Evolutionary conservation across 495 filamentous ascomycete species (phyloP), one percentile per base, ranked within the genome.

Genomic region (Penicillium diatomitis): DNA sequence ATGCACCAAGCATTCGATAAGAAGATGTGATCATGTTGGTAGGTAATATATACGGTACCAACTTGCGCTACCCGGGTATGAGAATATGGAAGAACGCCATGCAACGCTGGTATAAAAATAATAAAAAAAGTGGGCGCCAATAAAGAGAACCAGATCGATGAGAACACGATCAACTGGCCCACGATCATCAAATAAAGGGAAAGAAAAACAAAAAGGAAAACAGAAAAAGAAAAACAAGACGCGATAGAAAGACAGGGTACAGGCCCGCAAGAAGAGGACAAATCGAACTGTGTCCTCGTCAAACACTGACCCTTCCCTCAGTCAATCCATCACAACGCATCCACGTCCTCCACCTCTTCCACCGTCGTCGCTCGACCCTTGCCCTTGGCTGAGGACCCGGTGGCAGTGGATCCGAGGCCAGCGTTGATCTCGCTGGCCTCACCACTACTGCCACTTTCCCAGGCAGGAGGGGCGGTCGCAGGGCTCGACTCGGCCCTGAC

Each of bases 281-380:
- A 20, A 20, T 20, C 20, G 20, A 20, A 20, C 20, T 20, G 20
- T 20, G 20, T 20, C 20, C 20, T 20, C 20, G 20, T 20, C 20
- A 20, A 20, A 20, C 20, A 20, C 20, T 2, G 20, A 20, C 20
- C 20, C 20, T 20, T 20, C 20, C 20, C 20, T 20, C 20, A 20
- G 20, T 20, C 20, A 20, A 20, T 20, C 20, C 20, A 20, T 44
- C 42, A 57, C 56, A 50, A 62, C 35, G 50, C 57, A 30, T 67
- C 68, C 36, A 75, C 74, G 12, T 75, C 75, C 2, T 33, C 59
- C 35, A 54, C 58, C 45, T 78, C 74, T 57, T 78, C 75, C 5
- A 78, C 74, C 3, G 74, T 75, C 6, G 65, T 61, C 20, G 68
- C 62, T 40, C 69, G 68, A n/a, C 62, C 56, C 52, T 77, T 78